Conservation (phyloP, 2,329 filamentous ascomycete species). For the Zasmidium angulare region DNA sequence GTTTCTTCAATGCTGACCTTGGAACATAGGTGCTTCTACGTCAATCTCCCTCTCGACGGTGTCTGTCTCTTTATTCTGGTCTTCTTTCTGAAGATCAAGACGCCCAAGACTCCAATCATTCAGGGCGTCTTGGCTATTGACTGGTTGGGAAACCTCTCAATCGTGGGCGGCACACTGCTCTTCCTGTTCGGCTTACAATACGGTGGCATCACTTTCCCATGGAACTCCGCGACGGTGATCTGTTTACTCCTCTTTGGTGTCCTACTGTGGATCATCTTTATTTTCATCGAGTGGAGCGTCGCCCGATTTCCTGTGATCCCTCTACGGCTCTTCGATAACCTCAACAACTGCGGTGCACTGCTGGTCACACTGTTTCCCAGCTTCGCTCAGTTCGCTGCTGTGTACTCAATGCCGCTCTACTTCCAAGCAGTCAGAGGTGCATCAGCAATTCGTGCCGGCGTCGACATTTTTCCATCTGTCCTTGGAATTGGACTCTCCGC, state of each 20-base stretch:
- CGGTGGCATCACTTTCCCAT: constrained; percentile 72
- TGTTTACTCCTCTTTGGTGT: constrained; percentile 74
- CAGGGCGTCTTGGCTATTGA: constrained; percentile 64
- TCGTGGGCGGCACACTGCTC: constrained; percentile 79
- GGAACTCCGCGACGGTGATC: constrained; percentile 71
- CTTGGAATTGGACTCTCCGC: constrained; percentile 30
- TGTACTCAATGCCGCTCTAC: constrained; percentile 80
- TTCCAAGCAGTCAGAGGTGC: constrained; percentile 73
- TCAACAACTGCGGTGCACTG: constrained; percentile 65
- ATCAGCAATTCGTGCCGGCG: constrained; percentile 67
- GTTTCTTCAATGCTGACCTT: too few species aligned
- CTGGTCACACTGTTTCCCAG: constrained; percentile 69
- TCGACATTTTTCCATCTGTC: constrained; percentile 47
- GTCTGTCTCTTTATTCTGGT: constrained; percentile 55
- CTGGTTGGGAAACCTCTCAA: constrained; percentile 62
- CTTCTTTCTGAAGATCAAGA: constrained; percentile 64
- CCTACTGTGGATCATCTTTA: constrained; percentile 59
- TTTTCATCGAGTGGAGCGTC: constrained; percentile 70
- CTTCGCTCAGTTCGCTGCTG: constrained; percentile 69
- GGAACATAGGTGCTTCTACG: constrained; percentile 49
- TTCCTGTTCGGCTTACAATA: constrained; percentile 81
- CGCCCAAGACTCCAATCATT: constrained; percentile 60
- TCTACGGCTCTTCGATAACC: constrained; percentile 63
- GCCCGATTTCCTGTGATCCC: constrained; percentile 78
- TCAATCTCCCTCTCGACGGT: constrained; percentile 64